Conservation (phyloP, 441 rosid genomes). For the Melastoma candidum region DNA sequence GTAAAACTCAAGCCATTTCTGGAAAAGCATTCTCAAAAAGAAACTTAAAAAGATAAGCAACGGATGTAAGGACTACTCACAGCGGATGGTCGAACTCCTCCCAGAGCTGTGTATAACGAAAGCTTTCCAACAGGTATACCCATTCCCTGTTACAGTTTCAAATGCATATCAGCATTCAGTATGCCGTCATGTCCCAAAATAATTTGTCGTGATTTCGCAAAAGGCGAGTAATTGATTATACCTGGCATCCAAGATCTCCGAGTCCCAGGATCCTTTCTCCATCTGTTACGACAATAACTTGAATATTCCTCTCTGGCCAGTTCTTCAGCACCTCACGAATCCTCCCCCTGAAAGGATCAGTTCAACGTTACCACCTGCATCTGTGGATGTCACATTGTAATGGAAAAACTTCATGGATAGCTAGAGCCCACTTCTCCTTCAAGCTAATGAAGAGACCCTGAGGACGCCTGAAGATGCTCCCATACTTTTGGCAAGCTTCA, state of each 20-base stretch:
- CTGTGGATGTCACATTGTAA: neutral
- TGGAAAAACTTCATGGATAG: neutral
- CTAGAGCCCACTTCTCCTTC: neutral
- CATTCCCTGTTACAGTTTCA: conserved; percentile 10
- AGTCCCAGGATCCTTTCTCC: conserved; percentile 19
- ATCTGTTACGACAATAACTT: conserved; percentile 3
- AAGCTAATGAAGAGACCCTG: no score
- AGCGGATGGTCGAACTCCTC: no score
- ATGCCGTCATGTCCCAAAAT: no score
- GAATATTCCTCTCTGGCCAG: conserved; percentile 18
- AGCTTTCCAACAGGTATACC: conserved; percentile 20
- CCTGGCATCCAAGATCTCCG: conserved; percentile 20
- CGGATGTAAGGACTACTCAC: conserved; percentile 2
- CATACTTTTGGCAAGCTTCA: conserved; percentile 6
- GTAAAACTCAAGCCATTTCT: neutral
- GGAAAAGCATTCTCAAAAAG: no score
- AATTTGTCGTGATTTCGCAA: no score
- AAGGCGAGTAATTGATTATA: neutral
- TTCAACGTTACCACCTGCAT: neutral
- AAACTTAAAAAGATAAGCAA: no score
- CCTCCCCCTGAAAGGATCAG: conserved; percentile 10
- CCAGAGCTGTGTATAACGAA: conserved; percentile 8
- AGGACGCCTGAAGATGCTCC: no score
- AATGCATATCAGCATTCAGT: no score
- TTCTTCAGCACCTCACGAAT: conserved; percentile 18